Evolutionary conservation across 164 flowering plant genomes (phyloP).

Genomic region (Magnolia officinalis): DNA sequence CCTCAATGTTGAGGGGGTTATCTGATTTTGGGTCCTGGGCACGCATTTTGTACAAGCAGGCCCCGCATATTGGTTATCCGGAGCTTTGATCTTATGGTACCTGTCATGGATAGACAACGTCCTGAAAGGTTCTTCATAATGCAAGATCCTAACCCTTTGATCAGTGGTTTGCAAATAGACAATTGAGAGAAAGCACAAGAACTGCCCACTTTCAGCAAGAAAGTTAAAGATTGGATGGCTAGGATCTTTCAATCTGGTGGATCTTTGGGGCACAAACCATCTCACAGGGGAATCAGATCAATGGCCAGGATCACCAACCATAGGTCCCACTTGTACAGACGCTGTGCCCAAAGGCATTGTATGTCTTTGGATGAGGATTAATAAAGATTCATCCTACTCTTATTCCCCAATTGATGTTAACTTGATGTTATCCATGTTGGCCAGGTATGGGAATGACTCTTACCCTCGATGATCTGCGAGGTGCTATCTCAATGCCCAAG

Average conservation of each 20-base stretch:
- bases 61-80: too few species aligned
- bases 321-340: background rate
- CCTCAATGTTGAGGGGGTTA: too few species aligned
- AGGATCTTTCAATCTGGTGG: background rate
- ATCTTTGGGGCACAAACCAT: background rate
- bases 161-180: too few species aligned
- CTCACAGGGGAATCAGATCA: background rate
- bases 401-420: background rate
- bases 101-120: too few species aligned
- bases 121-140: too few species aligned
- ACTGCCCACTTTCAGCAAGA: background rate
- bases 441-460: conserved; percentile 87
- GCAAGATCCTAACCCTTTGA: too few species aligned
- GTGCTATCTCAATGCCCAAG: conserved; percentile 80
- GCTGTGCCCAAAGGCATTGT: background rate
- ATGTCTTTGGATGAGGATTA: background rate
- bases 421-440: too few species aligned
- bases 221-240: background rate
- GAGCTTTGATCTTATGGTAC: too few species aligned
- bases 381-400: background rate
- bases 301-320: background rate
- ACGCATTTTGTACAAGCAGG: too few species aligned
- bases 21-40: too few species aligned
- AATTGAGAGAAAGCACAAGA: too few species aligned
- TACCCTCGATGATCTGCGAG: conserved; percentile 76